Percentiles rank a stretch among this genome's conserved stretches.
Conservation (phyloP, 257 asterid species). For the Nicotiana paniculata region DNA sequence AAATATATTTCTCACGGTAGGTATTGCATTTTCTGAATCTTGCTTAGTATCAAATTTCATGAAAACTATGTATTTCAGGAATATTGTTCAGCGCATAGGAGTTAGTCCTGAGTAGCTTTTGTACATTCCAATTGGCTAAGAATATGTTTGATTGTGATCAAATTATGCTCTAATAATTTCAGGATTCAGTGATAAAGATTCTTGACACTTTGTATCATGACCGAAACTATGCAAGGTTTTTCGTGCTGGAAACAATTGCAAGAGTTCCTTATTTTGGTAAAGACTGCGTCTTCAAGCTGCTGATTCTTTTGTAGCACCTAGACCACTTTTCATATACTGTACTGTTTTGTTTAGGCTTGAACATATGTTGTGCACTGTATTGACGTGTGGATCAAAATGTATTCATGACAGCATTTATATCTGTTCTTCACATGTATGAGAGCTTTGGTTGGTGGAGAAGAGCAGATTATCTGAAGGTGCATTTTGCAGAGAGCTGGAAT, state of each 20-base stretch:
- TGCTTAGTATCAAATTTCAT: background rate
- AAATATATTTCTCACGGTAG: constrained; percentile 78
- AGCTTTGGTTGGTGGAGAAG: constrained; percentile 99
- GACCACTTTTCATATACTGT: background rate
- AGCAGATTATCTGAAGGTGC: constrained; percentile 95
- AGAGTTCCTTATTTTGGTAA: constrained; percentile 99
- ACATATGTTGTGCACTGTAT: background rate
- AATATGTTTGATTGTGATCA: background rate
- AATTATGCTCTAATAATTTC: constrained; percentile 24
- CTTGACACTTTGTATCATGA: constrained; percentile 80
- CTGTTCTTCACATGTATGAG: constrained; percentile 94
- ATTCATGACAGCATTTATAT: constrained; percentile 76
- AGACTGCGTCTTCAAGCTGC: constrained; percentile 3
- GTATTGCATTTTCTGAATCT: background rate
- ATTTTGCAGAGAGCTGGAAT: constrained; percentile 99
- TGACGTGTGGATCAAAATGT: background rate
- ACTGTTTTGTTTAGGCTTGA: background rate
- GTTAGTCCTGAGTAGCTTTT: background rate
- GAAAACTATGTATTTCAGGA: too few relatives aligned
- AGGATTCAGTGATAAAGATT: constrained; percentile 88
- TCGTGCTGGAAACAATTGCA: constrained; percentile 94
- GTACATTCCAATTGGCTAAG: background rate
- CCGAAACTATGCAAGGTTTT: constrained; percentile 84
- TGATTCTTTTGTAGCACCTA: background rate
- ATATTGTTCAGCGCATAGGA: background rate